Conservation (phyloP, 1,284 basidiomycete genomes). For the Rhodotorula sp. region DNA sequence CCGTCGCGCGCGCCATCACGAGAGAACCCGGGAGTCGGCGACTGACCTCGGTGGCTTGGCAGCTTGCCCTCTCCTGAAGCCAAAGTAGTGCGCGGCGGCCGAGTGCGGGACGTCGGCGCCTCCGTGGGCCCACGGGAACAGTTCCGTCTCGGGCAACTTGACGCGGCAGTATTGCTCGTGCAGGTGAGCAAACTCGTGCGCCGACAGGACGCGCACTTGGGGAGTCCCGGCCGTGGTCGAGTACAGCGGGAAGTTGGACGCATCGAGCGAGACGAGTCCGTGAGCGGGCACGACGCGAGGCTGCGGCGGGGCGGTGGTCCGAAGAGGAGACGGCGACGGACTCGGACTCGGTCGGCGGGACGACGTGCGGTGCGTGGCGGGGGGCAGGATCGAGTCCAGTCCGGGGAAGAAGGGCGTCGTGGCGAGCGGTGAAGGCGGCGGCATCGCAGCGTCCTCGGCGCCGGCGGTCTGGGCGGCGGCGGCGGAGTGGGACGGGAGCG, state of each 20-base stretch:
- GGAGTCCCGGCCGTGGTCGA: slow-evolving; percentile 5
- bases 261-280: slow-evolving; percentile 13
- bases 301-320: background rate
- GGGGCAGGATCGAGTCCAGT: slow-evolving; percentile 1
- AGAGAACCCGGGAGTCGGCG: slow-evolving; percentile 9
- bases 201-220: slow-evolving; percentile 57
- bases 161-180: slow-evolving; percentile 63
- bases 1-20: background rate
- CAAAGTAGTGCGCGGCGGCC: slow-evolving; percentile 74
- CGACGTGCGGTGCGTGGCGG: background rate
- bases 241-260: slow-evolving; percentile 21
- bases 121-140: slow-evolving; percentile 80
- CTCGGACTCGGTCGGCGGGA: background rate
- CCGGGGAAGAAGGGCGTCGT: slow-evolving; percentile 9
- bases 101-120: slow-evolving; percentile 70
- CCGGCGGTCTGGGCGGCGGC: background rate
- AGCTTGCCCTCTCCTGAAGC: slow-evolving; percentile 49
- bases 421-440: slow-evolving; percentile 4
- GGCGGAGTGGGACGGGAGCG: background rate
- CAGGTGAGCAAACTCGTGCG: slow-evolving; percentile 60
- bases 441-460: background rate
- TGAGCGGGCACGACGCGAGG: background rate
- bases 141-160: slow-evolving; percentile 69
- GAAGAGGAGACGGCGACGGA: background rate
- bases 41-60: slow-evolving; percentile 41